Conservation (phyloP, 2,329 filamentous ascomycete species). For the Alternaria consortialis region DNA sequence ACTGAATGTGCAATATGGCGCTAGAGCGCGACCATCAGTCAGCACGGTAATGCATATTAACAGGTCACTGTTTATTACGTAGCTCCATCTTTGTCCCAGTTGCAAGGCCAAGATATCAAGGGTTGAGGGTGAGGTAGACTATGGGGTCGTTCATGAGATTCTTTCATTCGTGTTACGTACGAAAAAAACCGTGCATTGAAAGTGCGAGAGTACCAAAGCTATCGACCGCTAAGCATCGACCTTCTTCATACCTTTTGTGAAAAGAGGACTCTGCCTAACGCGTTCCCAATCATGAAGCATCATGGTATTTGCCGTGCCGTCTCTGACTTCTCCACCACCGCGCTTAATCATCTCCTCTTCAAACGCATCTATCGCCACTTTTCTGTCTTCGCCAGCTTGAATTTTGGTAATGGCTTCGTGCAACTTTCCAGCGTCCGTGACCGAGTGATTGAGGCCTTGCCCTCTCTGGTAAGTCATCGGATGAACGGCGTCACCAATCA, state of each 20-base stretch:
- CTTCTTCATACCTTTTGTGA: slow-evolving; percentile 42
- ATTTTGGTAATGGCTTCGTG: slow-evolving; percentile 44
- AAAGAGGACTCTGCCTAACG: slow-evolving; percentile 45
- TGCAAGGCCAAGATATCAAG: neutral
- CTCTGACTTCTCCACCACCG: slow-evolving; percentile 45
- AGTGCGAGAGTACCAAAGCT: neutral
- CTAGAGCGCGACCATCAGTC: neutral
- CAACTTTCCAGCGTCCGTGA: slow-evolving; percentile 56
- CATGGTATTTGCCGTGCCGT: slow-evolving; percentile 44
- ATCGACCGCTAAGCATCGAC: neutral
- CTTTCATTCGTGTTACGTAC: neutral
- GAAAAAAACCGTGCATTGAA: neutral
- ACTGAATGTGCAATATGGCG: neutral
- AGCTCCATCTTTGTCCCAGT: neutral
- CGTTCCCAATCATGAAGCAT: slow-evolving; percentile 51
- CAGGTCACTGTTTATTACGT: neutral
- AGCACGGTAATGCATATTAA: neutral
- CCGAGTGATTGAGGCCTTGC: slow-evolving; percentile 60
- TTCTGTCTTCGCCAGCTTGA: slow-evolving; percentile 31
- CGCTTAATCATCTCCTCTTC: slow-evolving; percentile 57
- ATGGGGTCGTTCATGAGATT: neutral
- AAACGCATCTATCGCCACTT: slow-evolving; percentile 49
- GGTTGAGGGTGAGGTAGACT: neutral
- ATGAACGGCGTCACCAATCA: slow-evolving; percentile 54
- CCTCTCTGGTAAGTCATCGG: slow-evolving; percentile 58